Base-by-base conservation (phyloP, 495 filamentous ascomycete species). In the Hypoxylon subgilvum region DNA sequence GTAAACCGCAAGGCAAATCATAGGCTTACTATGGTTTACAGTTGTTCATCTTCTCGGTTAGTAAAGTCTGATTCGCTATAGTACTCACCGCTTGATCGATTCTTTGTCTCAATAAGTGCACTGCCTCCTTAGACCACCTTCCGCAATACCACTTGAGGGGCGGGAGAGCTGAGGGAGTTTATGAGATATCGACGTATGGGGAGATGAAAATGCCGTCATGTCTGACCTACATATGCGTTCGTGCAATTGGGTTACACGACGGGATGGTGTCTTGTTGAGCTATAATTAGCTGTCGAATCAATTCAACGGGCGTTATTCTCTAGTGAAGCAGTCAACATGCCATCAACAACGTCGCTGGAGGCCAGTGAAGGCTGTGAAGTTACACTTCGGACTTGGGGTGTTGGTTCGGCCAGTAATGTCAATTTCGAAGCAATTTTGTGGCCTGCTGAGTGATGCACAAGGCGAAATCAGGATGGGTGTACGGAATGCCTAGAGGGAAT, bases 261-360 rank as follows among this genome's bases (percentile, higher is more conserved):
- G 42, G 55, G 31, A 53, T 13, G 16, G 30, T 64, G 44, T 47
- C 51, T 61, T 44, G 56, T 32, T 43, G 47, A 39, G 57, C 58
- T 65, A 61, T 65, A 47, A 53, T 56, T 62, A 62, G 56, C 47
- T 25, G 23, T 17, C 56, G 42, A 60, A 61, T 65, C 62, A 61
- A 22, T 50, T 49, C 9, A 45, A 42, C n/a, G 23, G 25, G n/a
- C 18, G 19, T 10, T 16, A 22, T 30, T 45, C 34, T 52, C 35
- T 52, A 51, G 43, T 47, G 43, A 51, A 49, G 22, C 30, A 17
- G 32, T 12, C n/a, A 41, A 54, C 54, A 39, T 54, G 38, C 46
- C 61, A 60, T 40, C 7, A 31, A 56, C 28, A 46, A 47, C 62
- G 42, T 52, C 46, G 10, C 52, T 55, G 18, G 52, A 28, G 22